Percentiles rank a stretch among this genome's conserved stretches.
Evolutionary conservation across 1,284 basidiomycete species (phyloP).

Genomic region (Puccinia sorghi): DNA sequence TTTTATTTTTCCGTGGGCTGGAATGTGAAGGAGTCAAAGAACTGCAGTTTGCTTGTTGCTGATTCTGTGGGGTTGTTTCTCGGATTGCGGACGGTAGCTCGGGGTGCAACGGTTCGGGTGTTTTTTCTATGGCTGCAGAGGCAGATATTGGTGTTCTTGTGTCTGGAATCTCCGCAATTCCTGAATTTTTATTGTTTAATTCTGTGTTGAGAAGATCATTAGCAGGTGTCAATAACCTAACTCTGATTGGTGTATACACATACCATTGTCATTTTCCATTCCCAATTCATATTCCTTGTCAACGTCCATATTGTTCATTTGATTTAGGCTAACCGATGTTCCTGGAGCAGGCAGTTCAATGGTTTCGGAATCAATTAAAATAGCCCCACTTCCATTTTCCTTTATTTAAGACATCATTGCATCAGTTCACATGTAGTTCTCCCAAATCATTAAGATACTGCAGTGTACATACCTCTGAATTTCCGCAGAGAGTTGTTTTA

Average conservation of each 20-base stretch:
- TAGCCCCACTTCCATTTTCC: too few species aligned
- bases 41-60: background rate
- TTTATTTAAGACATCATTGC: too few species aligned
- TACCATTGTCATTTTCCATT: background rate
- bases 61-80: too few species aligned
- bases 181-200: background rate
- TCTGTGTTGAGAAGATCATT: background rate
- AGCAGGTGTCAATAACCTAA: background rate
- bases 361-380: too few species aligned
- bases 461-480: too few species aligned
- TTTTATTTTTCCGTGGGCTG: background rate
- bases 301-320: too few species aligned
- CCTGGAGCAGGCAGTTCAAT: too few species aligned
- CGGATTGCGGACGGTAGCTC: background rate
- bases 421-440: too few species aligned
- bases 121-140: background rate
- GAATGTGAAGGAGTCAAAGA: background rate
- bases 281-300: background rate
- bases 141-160: background rate
- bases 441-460: too few species aligned
- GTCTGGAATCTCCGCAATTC: background rate
- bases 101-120: background rate
- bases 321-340: too few species aligned
- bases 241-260: background rate
- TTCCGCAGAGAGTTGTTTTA: too few species aligned